Percentiles rank a stretch among this genome's conserved stretches.
Evolutionary conservation across 257 asterid species (phyloP).

Genomic region (Forsythia suspensa): DNA sequence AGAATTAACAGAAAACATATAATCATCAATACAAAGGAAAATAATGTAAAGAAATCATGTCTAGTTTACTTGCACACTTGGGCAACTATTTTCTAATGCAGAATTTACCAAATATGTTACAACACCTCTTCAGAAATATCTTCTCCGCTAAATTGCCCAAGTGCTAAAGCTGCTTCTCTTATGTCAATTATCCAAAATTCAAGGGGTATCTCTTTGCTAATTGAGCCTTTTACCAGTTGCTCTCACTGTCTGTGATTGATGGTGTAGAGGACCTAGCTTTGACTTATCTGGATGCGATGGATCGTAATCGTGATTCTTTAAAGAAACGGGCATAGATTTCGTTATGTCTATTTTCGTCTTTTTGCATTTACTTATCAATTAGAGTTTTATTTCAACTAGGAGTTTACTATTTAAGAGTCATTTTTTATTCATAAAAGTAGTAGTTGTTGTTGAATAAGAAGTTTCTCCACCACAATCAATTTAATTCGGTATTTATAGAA

Average conservation of each 20-base stretch:
- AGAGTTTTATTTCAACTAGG: too few species aligned
- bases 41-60: not conserved
- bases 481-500: too few species aligned
- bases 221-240: constrained; percentile 78
- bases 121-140: constrained; percentile 88
- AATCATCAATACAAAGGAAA: not conserved
- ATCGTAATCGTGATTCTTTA: too few species aligned
- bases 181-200: constrained; percentile 95
- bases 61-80: not conserved
- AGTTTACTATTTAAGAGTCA: too few species aligned
- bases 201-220: constrained; percentile 76
- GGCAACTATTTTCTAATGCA: constrained; percentile 79
- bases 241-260: constrained; percentile 75
- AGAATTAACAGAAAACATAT: not conserved
- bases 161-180: constrained; percentile 87
- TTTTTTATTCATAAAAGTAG: too few species aligned
- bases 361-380: too few species aligned
- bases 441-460: too few species aligned
- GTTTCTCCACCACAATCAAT: too few species aligned
- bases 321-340: too few species aligned
- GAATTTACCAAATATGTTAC: constrained; percentile 85
- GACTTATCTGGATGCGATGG: too few species aligned
- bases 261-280: too few species aligned
- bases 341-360: too few species aligned
- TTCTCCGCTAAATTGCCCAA: constrained; percentile 85